phyloP scores from a whole-genome alignment of 1,284 basidiomycete species.

The Trichosporon sp. region DNA sequence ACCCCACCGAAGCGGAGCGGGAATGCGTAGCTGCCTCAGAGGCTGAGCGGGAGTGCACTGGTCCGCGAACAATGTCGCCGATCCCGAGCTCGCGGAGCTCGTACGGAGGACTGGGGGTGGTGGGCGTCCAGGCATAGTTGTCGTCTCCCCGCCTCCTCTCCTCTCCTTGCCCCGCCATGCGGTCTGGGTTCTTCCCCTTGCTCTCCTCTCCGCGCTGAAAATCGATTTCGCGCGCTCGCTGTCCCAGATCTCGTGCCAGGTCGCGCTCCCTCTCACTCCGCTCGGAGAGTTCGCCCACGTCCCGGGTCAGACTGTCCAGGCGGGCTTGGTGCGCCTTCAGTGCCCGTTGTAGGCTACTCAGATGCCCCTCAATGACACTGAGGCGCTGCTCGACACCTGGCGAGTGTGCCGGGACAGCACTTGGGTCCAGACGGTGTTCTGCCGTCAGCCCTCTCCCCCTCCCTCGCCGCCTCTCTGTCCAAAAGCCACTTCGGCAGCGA shows the following conservation, averaged over 20 bases:
- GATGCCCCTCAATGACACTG: not conserved
- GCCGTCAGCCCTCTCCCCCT: not conserved
- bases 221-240: not conserved
- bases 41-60: not conserved
- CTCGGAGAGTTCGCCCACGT: not conserved
- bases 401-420: not conserved
- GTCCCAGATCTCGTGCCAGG: not conserved
- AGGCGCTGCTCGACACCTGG: not conserved
- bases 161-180: too few species aligned
- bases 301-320: not conserved
- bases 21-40: not conserved
- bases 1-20: not conserved
- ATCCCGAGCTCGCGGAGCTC: not conserved
- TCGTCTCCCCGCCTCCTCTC: not conserved
- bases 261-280: not conserved
- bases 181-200: too few species aligned
- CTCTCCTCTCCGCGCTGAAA: too few species aligned
- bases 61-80: not conserved
- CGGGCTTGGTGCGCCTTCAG: not conserved
- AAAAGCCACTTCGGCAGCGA: too few species aligned
- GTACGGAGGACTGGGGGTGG: not conserved
- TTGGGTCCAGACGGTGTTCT: not conserved
- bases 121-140: not conserved
- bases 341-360: not conserved
- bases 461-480: too few species aligned